These are phyloP conservation scores for Rhodamnia argentea DNA, from an alignment of 345 rosid genomes.

Conservation along the genomic window DNA sequence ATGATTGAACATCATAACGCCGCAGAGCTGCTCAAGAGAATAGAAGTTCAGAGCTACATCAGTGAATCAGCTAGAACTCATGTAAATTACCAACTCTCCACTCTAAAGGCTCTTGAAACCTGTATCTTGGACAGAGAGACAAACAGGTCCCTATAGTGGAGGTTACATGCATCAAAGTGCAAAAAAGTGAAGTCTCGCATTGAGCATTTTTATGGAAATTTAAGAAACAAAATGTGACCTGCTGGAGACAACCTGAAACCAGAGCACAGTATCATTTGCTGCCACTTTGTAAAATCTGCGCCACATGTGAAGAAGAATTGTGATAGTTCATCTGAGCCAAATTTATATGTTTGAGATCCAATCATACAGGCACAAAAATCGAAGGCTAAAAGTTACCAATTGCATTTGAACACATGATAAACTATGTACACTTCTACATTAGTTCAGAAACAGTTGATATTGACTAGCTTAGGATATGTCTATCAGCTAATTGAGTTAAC, in stretches of 20 bases:
- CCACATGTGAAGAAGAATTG: neutral
- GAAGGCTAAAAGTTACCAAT: neutral
- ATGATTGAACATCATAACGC: conserved; percentile 82
- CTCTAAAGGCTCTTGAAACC: neutral
- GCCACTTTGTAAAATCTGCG: conserved; percentile 79
- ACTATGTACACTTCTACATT: neutral
- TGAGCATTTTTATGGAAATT: neutral
- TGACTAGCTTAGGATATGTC: neutral
- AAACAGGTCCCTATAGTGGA: neutral
- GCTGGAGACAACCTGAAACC: conserved; percentile 99
- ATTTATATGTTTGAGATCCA: neutral
- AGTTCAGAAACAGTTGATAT: neutral
- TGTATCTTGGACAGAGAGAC: neutral
- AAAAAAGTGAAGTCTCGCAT: neutral
- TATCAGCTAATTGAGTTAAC: neutral
- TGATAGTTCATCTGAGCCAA: neutral
- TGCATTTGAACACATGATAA: neutral
- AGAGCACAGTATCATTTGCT: conserved; percentile 52
- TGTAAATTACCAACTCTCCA: neutral
- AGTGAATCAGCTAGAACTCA: conserved; percentile 10
- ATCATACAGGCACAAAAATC: neutral
- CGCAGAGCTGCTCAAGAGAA: conserved; percentile 70
- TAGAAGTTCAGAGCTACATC: conserved; percentile 11
- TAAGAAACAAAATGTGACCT: conserved; percentile 67
- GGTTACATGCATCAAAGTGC: neutral